Evolutionary conservation across 352 stramenopile species (phyloP).

Genomic region (Discostella stelligera): DNA sequence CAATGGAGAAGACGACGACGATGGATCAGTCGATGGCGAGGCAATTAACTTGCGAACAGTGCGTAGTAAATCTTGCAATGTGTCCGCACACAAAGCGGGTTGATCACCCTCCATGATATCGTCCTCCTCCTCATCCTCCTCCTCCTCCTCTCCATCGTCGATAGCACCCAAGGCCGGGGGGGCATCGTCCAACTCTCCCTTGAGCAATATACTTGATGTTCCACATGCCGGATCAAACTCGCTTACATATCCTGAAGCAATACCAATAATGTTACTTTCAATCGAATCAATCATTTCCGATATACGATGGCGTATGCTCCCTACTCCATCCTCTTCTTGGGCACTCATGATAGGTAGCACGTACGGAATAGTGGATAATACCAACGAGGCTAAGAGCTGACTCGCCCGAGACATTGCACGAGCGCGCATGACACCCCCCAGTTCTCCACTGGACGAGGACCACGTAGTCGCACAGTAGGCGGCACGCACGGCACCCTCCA

Average conservation of each 20-base stretch:
- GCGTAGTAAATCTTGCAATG: slow-evolving; percentile 72
- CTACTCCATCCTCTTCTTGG: background rate
- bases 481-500: slow-evolving; percentile 41
- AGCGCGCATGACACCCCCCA: background rate
- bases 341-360: slow-evolving; percentile 1
- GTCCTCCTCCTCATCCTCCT: slow-evolving; percentile 57
- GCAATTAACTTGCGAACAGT: slow-evolving; percentile 45
- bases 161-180: background rate
- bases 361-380: slow-evolving; percentile 68
- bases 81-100: slow-evolving; percentile 61
- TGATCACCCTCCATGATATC: slow-evolving; percentile 17
- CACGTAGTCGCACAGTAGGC: slow-evolving; percentile 14
- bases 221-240: slow-evolving; percentile 60
- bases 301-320: slow-evolving; percentile 22
- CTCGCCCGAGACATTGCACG: slow-evolving; percentile 20
- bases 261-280: slow-evolving; percentile 40
- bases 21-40: slow-evolving; percentile 13
- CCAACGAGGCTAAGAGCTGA: slow-evolving; percentile 51
- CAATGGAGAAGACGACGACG: background rate
- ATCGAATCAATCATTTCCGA: slow-evolving; percentile 52
- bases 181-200: slow-evolving; percentile 61
- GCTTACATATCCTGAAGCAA: slow-evolving; percentile 20
- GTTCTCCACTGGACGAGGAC: slow-evolving; percentile 7
- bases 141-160: slow-evolving; percentile 48
- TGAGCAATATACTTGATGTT: slow-evolving; percentile 53